These are phyloP conservation scores for Nigrospora oryzae DNA, from an alignment of 2,329 filamentous ascomycete species.

Conservation along the genomic window DNA sequence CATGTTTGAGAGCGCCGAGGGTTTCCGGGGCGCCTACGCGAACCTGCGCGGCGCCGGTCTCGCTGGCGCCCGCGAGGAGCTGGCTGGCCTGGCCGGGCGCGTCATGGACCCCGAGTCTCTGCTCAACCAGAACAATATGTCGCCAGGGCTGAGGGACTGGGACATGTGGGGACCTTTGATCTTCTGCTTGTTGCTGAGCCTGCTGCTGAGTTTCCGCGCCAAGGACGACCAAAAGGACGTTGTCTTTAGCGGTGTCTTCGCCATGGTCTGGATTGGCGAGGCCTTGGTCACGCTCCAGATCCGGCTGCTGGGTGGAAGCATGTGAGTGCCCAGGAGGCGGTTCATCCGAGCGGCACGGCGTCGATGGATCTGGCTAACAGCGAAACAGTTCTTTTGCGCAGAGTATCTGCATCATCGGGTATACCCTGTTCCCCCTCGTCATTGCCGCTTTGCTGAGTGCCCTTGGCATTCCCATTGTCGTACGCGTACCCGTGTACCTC, in stretches of 20 bases:
- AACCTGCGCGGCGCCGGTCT: constrained; percentile 51
- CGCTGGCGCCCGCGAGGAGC: constrained; percentile 51
- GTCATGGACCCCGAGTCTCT: constrained; percentile 57
- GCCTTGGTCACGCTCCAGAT: constrained; percentile 97
- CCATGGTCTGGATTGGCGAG: constrained; percentile 93
- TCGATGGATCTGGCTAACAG: too few relatives aligned
- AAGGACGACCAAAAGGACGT: constrained; percentile 72
- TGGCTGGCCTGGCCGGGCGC: constrained; percentile 51
- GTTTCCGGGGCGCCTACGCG: constrained; percentile 53
- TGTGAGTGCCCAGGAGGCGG: constrained; percentile 52
- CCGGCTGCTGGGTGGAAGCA: constrained; percentile 90
- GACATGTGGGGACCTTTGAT: constrained; percentile 96
- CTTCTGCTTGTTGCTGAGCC: constrained; percentile 82
- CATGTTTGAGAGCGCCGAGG: constrained; percentile 48
- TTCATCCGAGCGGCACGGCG: too few relatives aligned
- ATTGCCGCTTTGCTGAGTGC: constrained; percentile 87
- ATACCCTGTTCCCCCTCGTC: constrained; percentile 94
- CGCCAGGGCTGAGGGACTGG: constrained; percentile 87
- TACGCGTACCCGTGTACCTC: constrained; percentile 83
- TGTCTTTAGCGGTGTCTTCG: constrained; percentile 94
- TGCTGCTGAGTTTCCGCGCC: constrained; percentile 79
- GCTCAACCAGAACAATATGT: constrained; percentile 63
- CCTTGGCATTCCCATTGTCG: constrained; percentile 67
- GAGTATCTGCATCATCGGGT: constrained; percentile 95
- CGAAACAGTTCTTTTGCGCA: constrained; percentile 82